Evolutionary conservation across 2,329 filamentous ascomycete genomes (phyloP).

Genomic region (Penicillium verrucosum): DNA sequence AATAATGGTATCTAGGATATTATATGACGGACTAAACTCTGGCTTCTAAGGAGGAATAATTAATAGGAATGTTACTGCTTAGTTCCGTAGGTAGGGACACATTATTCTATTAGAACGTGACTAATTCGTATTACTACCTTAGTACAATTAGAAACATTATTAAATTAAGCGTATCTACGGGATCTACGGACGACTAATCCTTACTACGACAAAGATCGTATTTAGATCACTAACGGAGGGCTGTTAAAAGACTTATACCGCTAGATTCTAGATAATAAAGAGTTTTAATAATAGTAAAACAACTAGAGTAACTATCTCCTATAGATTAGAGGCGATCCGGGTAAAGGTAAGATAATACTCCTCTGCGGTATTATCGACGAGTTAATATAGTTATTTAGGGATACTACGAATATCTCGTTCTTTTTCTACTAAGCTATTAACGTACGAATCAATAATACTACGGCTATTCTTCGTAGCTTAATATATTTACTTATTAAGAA

Average conservation of each 20-base stretch:
- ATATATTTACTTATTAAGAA: constrained; percentile 41
- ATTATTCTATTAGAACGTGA: too few species aligned
- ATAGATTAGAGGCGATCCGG: constrained; percentile 24
- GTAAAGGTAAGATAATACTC: constrained; percentile 29
- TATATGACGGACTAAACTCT: too few species aligned
- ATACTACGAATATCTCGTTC: not conserved
- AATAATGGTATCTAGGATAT: too few species aligned
- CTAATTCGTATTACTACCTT: too few species aligned
- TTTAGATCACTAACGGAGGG: constrained; percentile 20
- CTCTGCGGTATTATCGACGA: constrained; percentile 23
- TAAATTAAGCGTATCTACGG: constrained; percentile 4
- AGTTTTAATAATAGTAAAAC: too few species aligned
- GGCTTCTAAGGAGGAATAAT: too few species aligned
- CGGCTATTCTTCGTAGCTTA: constrained; percentile 44
- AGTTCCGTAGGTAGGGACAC: too few species aligned
- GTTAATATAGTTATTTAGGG: constrained; percentile 2
- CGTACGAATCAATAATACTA: constrained; percentile 37
- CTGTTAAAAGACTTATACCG: constrained; percentile 13
- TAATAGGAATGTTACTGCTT: too few species aligned
- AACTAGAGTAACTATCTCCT: constrained; percentile 4
- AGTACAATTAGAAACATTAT: too few species aligned
- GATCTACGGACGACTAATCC: constrained; percentile 15
- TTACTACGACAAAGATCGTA: constrained; percentile 18
- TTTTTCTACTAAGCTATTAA: constrained; percentile 45
- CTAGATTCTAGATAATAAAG: constrained; percentile 18